These are phyloP conservation scores for Pisolithus tinctorius DNA, from an alignment of 768 basidiomycete species.

Conservation along the genomic window DNA sequence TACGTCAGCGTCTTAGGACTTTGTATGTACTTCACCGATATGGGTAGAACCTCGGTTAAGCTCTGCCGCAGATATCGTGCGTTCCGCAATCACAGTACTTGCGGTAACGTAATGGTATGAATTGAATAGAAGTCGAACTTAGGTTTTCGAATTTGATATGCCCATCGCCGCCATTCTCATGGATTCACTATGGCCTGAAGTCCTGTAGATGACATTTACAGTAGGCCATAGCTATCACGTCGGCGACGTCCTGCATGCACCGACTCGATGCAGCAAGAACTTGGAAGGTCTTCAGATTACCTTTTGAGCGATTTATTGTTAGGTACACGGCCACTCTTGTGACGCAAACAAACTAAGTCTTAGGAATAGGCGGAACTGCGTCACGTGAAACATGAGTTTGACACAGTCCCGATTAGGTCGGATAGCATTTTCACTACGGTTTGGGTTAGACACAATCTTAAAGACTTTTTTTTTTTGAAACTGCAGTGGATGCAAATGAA, in stretches of 20 bases:
- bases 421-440: too few relatives aligned
- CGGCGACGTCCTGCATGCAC: not conserved
- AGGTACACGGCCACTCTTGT: too few relatives aligned
- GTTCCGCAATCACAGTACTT: constrained; percentile 3
- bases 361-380: too few relatives aligned
- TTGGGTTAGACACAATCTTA: too few relatives aligned
- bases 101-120: constrained; percentile 11
- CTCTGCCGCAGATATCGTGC: not conserved
- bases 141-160: constrained; percentile 29
- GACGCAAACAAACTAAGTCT: too few relatives aligned
- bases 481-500: too few relatives aligned
- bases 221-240: not conserved
- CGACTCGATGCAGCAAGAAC: not conserved
- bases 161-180: constrained; percentile 7
- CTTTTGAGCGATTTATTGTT: not conserved
- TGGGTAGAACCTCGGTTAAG: not conserved
- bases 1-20: not conserved
- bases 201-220: constrained; percentile 11
- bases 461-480: too few relatives aligned
- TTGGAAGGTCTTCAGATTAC: not conserved
- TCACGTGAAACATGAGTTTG: too few relatives aligned
- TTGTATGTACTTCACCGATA: too few relatives aligned
- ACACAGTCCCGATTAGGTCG: too few relatives aligned
- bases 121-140: constrained; percentile 20
- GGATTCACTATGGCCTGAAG: constrained; percentile 5